Evolutionary conservation across 331 rosid genomes (phyloP), one percentile per base, ranked within the genome.

Genomic region (Pyracantha coccinea): DNA sequence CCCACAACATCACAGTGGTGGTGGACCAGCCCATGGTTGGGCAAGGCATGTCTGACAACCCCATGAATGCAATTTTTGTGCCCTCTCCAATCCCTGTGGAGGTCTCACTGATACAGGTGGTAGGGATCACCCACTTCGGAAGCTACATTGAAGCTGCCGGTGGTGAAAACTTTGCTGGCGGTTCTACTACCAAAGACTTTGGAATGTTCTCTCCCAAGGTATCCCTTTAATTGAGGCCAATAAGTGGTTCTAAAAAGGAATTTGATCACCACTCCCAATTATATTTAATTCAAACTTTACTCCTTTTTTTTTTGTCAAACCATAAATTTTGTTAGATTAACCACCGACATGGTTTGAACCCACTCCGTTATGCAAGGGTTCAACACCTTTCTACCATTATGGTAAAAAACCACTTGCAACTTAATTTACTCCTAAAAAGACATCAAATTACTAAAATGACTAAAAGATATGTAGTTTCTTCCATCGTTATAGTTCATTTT

Each of bases 201-300:
- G 91, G 96, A 66, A 84, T 91, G 97, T 85, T 91, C 73, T 91
- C 97, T 72, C 97, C 98, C 0, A 88, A 89, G 97, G 98, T 90
- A 80, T 52, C 4, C 13, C 4, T n/a, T 57, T 1, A 21, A 9
- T 57, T 9, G 14, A 53, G 10, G 47, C 15, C 47, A 41, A 41
- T 41, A 41, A 38, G 0, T 38, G 45, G 45, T 38, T 38, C 45
- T 11, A 8, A n/a, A 53, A 4, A 21, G 10, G 24, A 20, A 21
- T 21, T 57, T 57, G 62, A 57, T 21, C 17, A 57, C 27, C 1
- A 57, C 14, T 21, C 62, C 62, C 28, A 57, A 57, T 25, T n/a
- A 53, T 53, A 17, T 53, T 3, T n/a, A 53, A 20, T 53, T 53
- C 24, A 8, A 19, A 53, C 21, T 19, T 52, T 52, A 52, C 58